phyloP scores from a whole-genome alignment of 768 basidiomycete species.

The Lanmaoa rubissima region DNA sequence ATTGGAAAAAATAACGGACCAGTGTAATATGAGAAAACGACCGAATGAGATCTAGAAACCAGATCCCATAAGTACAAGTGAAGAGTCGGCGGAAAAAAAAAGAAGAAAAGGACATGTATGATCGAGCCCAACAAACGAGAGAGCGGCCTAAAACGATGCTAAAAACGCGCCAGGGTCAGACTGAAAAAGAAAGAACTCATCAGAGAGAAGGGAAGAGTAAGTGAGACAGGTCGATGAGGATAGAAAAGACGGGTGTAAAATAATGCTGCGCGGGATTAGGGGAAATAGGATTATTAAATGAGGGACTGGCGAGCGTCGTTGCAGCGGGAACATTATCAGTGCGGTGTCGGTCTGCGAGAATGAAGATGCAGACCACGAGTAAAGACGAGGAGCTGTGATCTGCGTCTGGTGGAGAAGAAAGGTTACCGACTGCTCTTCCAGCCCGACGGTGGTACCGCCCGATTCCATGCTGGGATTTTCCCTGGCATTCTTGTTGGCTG shows the following conservation, averaged over 20 bases:
- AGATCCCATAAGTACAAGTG: neutral
- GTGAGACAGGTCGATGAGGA: slow-evolving; percentile 3
- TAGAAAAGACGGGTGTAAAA: slow-evolving; percentile 8
- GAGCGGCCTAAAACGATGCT: slow-evolving; percentile 18
- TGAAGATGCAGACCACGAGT: neutral
- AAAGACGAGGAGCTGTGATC: neutral
- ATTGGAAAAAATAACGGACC: too few species aligned
- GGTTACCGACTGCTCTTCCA: slow-evolving; percentile 44
- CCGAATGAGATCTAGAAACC: neutral
- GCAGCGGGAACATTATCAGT: neutral
- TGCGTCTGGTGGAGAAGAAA: neutral
- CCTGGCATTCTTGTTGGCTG: slow-evolving; percentile 19
- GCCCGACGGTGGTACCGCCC: slow-evolving; percentile 55
- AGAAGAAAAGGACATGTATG: neutral
- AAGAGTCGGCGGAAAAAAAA: too few species aligned
- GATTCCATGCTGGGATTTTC: slow-evolving; percentile 25
- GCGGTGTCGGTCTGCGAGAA: neutral
- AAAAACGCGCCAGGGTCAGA: neutral
- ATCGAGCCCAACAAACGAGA: neutral
- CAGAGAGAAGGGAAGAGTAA: neutral
- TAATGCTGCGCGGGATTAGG: slow-evolving; percentile 6
- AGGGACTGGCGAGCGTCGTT: slow-evolving; percentile 1
- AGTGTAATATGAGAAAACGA: too few species aligned
- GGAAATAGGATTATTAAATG: slow-evolving; percentile 10
- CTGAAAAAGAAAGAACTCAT: neutral